phyloP scores from a whole-genome alignment of 2,329 filamentous ascomycete species.

The Pseudogymnoascus sp. region DNA sequence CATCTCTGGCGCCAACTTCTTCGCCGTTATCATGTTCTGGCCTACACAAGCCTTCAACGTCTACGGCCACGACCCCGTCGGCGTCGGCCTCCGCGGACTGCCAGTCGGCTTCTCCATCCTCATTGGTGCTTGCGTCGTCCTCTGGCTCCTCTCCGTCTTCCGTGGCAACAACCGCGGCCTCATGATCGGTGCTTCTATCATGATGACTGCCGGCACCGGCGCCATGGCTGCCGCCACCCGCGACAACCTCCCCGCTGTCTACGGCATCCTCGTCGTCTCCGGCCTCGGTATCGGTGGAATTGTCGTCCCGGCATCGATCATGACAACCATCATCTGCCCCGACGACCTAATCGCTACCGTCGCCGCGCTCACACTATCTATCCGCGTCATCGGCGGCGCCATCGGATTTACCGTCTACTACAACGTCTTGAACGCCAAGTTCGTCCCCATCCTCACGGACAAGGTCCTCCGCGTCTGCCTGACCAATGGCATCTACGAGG shows the following conservation, averaged over 20 bases:
- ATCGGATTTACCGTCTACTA: slow-evolving; percentile 56
- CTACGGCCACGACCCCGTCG: slow-evolving; percentile 56
- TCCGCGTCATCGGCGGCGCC: slow-evolving; percentile 60
- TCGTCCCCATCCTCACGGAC: slow-evolving; percentile 20
- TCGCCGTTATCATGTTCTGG: slow-evolving; percentile 52
- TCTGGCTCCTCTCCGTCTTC: slow-evolving; percentile 49
- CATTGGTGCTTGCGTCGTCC: slow-evolving; percentile 50
- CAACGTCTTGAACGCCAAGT: slow-evolving; percentile 45
- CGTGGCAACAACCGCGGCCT: slow-evolving; percentile 52
- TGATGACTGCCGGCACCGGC: slow-evolving; percentile 62
- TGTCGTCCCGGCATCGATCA: slow-evolving; percentile 59
- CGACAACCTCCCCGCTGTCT: slow-evolving; percentile 48
- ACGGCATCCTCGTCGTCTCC: slow-evolving; percentile 52
- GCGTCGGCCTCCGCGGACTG: slow-evolving; percentile 56
- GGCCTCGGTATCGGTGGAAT: slow-evolving; percentile 61
- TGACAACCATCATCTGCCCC: slow-evolving; percentile 62
- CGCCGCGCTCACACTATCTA: slow-evolving; percentile 59
- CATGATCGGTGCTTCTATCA: slow-evolving; percentile 48
- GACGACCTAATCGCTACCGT: slow-evolving; percentile 64
- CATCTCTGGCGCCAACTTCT: slow-evolving; percentile 53
- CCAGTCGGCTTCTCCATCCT: slow-evolving; percentile 60
- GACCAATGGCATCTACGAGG: slow-evolving; percentile 25
- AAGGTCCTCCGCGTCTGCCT: slow-evolving; percentile 18
- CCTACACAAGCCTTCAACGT: slow-evolving; percentile 58
- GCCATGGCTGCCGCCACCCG: slow-evolving; percentile 42